Evolutionary conservation across 228 moss, liverwort and hornwort genomes (phyloP), one percentile per base, ranked within the genome.

Genomic region (Sphagnum fallax): DNA sequence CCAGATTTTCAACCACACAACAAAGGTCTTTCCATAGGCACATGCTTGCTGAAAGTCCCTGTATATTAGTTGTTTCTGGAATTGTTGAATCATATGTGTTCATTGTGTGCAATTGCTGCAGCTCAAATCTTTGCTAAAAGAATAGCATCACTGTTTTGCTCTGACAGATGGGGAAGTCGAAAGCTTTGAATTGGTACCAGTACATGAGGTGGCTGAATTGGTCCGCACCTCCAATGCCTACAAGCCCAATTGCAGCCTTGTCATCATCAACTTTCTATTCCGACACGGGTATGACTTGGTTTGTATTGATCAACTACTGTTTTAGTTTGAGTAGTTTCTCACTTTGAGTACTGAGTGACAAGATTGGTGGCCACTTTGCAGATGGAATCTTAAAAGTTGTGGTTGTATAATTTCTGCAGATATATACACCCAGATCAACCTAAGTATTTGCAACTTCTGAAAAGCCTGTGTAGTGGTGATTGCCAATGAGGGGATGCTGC

Each of bases 121-220:
- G 11, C 12, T 60, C 59, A 60, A 60, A 3, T 60, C 59, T 60
- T 60, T 60, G 59, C 12, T 11, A 11, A 11, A 60, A 11, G 59
- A 60, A 16, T 8, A 5, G 11, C 16, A 52, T 9, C 10, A 49
- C 16, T 11, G 12, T 15, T 49, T 11, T 11, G 52, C 6, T 73
- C 8, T 55, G 4, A 75, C 79, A 92, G 97, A 98, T 71, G 91
- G 97, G 52, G 97, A 98, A 80, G 97, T 98, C 18, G 88, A 98
- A 71, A 87, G 91, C 68, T 98, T 98, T 47, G 50, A 79, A 68
- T 83, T 82, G 73, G 16, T 91, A 49, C 87, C 91, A 69, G 70
- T 93, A 69, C 66, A 80, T 63, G 81, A 98, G 80, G 89, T 93
- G 66, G 67, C 81, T 62, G 71, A 83, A 66, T 64, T 65, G 49